Evolutionary conservation across 768 basidiomycete genomes (phyloP).

Genomic region (Boletus patriciae): DNA sequence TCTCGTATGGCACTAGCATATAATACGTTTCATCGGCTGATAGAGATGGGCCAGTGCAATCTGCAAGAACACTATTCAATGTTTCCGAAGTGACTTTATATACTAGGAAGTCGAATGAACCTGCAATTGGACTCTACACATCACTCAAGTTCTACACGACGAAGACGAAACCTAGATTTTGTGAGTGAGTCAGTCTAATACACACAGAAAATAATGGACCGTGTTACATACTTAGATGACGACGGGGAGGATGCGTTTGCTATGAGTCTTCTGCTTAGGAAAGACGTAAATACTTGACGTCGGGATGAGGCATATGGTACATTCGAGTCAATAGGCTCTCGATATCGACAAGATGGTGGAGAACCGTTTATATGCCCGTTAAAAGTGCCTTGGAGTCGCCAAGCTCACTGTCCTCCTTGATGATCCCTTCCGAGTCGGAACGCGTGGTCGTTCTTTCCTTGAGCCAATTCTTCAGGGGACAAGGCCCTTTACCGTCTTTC

Average conservation of each 20-base stretch:
- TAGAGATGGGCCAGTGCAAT: not conserved
- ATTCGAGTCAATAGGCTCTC: not conserved
- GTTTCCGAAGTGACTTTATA: conserved; percentile 7
- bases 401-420: not conserved
- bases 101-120: conserved; percentile 10
- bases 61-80: not conserved
- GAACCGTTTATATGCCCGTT: not conserved
- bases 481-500: conserved; percentile 33
- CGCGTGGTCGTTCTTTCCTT: conserved; percentile 24
- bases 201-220: not conserved
- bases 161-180: not conserved
- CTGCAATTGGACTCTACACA: conserved; percentile 7
- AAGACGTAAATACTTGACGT: not conserved
- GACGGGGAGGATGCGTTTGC: conserved; percentile 4
- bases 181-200: not conserved
- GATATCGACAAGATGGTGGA: not conserved
- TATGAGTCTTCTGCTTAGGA: not conserved
- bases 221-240: not conserved
- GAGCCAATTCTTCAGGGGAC: conserved; percentile 40
- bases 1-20: not conserved
- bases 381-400: not conserved
- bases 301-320: not conserved
- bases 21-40: not conserved
- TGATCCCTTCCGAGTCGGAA: conserved; percentile 15
- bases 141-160: conserved; percentile 5